These are phyloP conservation scores for Delphinella strobiligena DNA, from an alignment of 2,329 filamentous ascomycete genomes.

Conservation along the genomic window DNA sequence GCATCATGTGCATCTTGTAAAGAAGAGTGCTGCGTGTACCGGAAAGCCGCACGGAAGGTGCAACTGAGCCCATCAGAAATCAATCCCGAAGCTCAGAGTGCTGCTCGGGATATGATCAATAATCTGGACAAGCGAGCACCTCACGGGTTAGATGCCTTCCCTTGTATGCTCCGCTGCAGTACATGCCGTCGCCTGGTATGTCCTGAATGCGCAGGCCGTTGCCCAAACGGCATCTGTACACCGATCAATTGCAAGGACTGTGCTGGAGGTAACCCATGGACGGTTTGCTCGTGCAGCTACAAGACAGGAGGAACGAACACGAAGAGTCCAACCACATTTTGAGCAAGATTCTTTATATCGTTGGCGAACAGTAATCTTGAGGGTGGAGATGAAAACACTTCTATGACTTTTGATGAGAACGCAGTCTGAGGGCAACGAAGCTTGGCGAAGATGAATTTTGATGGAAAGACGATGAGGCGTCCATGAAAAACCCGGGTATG, in stretches of 20 bases:
- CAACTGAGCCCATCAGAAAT: slow-evolving; percentile 6
- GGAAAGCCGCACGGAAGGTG: slow-evolving; percentile 2
- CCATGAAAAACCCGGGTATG: too few species aligned
- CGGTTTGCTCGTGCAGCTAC: neutral
- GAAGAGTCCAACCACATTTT: too few species aligned
- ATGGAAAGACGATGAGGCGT: too few species aligned
- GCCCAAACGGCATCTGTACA: slow-evolving; percentile 1
- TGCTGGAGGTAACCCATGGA: slow-evolving; percentile 2
- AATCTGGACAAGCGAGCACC: slow-evolving; percentile 1
- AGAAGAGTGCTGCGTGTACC: slow-evolving; percentile 10
- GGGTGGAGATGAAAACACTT: neutral
- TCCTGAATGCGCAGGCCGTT: slow-evolving; percentile 10
- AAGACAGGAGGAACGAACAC: too few species aligned
- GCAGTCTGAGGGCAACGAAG: too few species aligned
- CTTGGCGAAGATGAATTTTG: neutral
- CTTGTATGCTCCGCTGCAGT: slow-evolving; percentile 12
- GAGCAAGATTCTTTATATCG: too few species aligned
- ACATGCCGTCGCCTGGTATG: slow-evolving; percentile 12
- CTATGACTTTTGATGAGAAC: neutral
- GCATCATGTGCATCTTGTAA: slow-evolving; percentile 10
- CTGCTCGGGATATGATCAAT: slow-evolving; percentile 3
- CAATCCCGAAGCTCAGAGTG: slow-evolving; percentile 3
- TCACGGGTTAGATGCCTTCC: slow-evolving; percentile 12
- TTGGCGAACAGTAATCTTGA: too few species aligned
- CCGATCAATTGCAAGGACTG: slow-evolving; percentile 6